phyloP scores from a whole-genome alignment of 2,329 filamentous ascomycete genomes.

The Pestalotiopsis sp. region DNA sequence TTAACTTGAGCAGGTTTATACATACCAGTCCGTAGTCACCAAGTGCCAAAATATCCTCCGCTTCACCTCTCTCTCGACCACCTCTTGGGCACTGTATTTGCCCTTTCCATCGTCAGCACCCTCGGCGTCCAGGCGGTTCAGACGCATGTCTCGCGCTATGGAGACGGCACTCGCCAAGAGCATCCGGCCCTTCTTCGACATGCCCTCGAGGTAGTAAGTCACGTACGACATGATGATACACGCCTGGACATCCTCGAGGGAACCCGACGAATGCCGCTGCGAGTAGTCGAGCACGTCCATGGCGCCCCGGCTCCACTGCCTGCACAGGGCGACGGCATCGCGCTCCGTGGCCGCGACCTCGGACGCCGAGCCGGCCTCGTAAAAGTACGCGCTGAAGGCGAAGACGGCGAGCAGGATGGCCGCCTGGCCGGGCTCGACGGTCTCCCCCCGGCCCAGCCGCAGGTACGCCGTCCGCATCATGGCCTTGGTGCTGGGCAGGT shows the following conservation, averaged over 20 bases:
- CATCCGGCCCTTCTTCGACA: constrained; percentile 22
- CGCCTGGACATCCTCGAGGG: constrained; percentile 23
- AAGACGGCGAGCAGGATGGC: constrained; percentile 29
- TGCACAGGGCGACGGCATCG: constrained; percentile 21
- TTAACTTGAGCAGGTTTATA: neutral
- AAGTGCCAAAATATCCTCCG: constrained; percentile 22
- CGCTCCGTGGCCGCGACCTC: constrained; percentile 20
- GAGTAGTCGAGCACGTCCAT: constrained; percentile 24
- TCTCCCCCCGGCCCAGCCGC: constrained; percentile 21
- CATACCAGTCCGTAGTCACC: constrained; percentile 19
- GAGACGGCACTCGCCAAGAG: constrained; percentile 18
- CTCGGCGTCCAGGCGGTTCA: constrained; percentile 21
- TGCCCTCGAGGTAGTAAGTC: constrained; percentile 22
- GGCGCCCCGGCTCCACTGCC: constrained; percentile 15
- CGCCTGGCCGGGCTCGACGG: constrained; percentile 23
- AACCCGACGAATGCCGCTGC: constrained; percentile 20
- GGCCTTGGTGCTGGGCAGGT: constrained; percentile 23
- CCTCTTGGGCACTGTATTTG: neutral
- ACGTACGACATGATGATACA: constrained; percentile 23
- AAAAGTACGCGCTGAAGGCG: constrained; percentile 27
- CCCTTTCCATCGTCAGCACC: neutral
- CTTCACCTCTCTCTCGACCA: constrained; percentile 20
- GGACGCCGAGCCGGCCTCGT: constrained; percentile 18
- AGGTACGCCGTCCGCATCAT: constrained; percentile 26
- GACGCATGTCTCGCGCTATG: constrained; percentile 21